Percentiles rank a stretch among this genome's conserved stretches.
These are phyloP conservation scores for Citrus unshiu DNA, from an alignment of 345 rosid genomes.

Conservation along the genomic window DNA sequence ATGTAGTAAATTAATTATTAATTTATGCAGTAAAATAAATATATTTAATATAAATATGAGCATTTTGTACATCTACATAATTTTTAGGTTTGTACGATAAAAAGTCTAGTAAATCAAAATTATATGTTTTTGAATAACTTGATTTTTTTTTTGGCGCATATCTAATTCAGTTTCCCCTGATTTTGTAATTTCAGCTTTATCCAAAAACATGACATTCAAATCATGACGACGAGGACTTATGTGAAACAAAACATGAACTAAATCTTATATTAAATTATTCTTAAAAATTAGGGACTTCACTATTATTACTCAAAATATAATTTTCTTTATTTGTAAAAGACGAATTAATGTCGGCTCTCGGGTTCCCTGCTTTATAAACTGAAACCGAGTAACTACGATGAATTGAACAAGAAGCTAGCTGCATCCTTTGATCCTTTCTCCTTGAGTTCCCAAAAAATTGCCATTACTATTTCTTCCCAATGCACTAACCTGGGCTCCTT, in stretches of 20 bases:
- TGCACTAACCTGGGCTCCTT: constrained; percentile 32
- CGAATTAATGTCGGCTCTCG: constrained; percentile 61
- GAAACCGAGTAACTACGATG: not conserved
- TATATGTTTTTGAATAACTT: too few relatives aligned
- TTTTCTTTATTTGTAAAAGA: not conserved
- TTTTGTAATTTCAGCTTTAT: not conserved
- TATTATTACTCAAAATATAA: too few relatives aligned
- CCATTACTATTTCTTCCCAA: constrained; percentile 1
- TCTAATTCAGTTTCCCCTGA: too few relatives aligned
- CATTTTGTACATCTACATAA: too few relatives aligned
- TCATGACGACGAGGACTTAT: too few relatives aligned
- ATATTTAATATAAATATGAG: too few relatives aligned
- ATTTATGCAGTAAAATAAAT: too few relatives aligned
- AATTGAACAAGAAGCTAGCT: not conserved
- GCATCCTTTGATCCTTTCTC: not conserved
- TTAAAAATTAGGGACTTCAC: not conserved
- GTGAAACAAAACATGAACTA: not conserved
- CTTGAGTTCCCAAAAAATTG: not conserved
- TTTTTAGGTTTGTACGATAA: too few relatives aligned
- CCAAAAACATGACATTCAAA: not conserved
- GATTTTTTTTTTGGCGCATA: too few relatives aligned
- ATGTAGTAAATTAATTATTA: too few relatives aligned
- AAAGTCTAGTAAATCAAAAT: too few relatives aligned
- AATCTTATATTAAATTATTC: not conserved
- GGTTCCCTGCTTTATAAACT: constrained; percentile 22